phyloP scores from a whole-genome alignment of 1,284 basidiomycete species.

The Wolfiporia cocos region DNA sequence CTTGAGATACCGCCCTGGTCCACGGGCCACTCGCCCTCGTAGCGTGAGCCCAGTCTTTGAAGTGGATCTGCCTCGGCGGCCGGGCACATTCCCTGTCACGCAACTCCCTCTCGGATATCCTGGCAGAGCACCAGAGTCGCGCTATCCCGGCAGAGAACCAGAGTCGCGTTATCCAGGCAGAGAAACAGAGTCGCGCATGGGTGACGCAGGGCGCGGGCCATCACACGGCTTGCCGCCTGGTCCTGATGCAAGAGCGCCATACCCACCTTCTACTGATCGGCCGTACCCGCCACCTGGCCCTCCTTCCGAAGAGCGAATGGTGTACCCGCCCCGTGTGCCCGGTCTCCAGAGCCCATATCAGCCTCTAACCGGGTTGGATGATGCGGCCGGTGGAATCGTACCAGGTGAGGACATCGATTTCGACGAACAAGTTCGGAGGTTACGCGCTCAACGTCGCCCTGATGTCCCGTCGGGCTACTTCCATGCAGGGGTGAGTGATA shows the following conservation, averaged over 20 bases:
- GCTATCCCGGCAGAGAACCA: not conserved
- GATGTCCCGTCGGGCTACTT: conserved; percentile 5
- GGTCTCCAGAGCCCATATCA: not conserved
- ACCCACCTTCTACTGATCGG: no score
- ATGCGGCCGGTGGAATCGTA: no score
- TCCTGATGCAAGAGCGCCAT: no score
- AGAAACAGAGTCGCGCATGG: not conserved
- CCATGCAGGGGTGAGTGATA: not conserved
- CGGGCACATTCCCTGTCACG: conserved; percentile 21
- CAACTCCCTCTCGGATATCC: conserved; percentile 13
- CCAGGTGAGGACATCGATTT: not conserved
- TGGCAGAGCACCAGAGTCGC: conserved; percentile 2
- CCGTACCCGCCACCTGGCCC: not conserved
- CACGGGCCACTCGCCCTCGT: conserved; percentile 33
- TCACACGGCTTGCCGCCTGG: no score
- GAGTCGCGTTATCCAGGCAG: not conserved
- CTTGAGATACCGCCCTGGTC: conserved; percentile 47
- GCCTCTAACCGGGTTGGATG: no score
- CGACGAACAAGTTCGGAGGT: conserved; percentile 4
- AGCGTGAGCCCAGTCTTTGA: conserved; percentile 37
- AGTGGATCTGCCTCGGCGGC: conserved; percentile 21
- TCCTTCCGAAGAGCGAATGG: not conserved
- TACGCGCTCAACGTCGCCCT: conserved; percentile 8
- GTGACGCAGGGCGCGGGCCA: no score
- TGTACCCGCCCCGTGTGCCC: conserved; percentile 1